Evolutionary conservation across 1,139 yeast species (phyloP).

Genomic region (Lodderomyces theae): DNA sequence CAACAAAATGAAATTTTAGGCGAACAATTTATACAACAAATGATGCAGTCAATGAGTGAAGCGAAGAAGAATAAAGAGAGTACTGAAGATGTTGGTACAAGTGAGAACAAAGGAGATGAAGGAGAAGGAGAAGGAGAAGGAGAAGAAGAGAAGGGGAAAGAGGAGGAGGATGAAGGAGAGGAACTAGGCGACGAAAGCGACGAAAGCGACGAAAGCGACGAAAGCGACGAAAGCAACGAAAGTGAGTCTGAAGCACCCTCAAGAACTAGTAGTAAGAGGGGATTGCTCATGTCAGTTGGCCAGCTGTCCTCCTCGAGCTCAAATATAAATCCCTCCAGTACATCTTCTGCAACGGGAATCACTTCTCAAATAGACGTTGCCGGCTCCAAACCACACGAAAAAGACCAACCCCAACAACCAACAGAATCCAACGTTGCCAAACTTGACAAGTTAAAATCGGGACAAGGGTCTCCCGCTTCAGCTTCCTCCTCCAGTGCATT

Average conservation of each 20-base stretch:
- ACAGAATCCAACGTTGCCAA: background rate
- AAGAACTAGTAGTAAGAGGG: background rate
- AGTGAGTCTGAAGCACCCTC: background rate
- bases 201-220: too few relatives aligned
- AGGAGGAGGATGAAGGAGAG: background rate
- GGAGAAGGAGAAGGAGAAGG: background rate
- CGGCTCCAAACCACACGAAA: background rate
- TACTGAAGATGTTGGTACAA: too few relatives aligned
- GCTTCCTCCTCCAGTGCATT: slow-evolving; percentile 4
- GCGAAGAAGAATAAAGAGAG: background rate
- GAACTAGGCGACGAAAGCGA: background rate
- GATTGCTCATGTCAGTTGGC: background rate
- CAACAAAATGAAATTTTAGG: slow-evolving; percentile 11
- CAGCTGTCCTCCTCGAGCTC: background rate
- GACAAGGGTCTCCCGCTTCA: slow-evolving; percentile 4
- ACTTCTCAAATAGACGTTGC: slow-evolving; percentile 2
- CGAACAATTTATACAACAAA: slow-evolving; percentile 11
- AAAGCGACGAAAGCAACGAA: background rate
- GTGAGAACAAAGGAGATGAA: background rate
- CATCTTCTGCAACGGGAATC: slow-evolving; percentile 4
- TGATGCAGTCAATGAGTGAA: slow-evolving; percentile 5
- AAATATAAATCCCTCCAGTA: background rate
- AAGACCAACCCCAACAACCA: background rate
- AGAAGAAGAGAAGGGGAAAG: background rate
- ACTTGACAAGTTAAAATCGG: background rate